A percentile compares a stretch with the other conserved stretches of the same genome.
Conservation (phyloP, 768 basidiomycete genomes). For the Phanerochaete carnosa region DNA sequence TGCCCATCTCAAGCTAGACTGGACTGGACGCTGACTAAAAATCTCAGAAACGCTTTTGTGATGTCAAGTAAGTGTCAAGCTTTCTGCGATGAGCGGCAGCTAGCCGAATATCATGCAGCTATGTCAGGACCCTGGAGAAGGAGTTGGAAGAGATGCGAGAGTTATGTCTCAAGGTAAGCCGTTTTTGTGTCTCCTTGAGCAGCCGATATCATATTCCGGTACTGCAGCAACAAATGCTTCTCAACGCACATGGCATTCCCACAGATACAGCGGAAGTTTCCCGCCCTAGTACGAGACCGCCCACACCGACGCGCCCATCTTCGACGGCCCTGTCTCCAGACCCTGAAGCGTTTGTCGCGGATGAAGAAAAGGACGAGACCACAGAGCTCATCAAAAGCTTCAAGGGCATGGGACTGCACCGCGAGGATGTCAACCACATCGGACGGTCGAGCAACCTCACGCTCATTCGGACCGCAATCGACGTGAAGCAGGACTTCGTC, state of each 20-base stretch:
- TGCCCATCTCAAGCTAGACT: background rate
- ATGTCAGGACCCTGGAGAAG: conserved; percentile 10
- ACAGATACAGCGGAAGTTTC: background rate
- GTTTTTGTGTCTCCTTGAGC: background rate
- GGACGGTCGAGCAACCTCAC: conserved; percentile 40
- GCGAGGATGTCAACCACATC: conserved; percentile 29
- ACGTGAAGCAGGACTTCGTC: conserved; percentile 38
- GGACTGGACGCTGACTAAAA: background rate
- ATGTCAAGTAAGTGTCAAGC: conserved; percentile 2
- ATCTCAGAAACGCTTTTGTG: conserved; percentile 10
- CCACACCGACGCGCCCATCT: background rate
- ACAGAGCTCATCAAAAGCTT: background rate
- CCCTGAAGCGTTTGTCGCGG: background rate
- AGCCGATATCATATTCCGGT: background rate
- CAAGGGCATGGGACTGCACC: conserved; percentile 19
- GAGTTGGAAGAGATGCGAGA: conserved; percentile 4
- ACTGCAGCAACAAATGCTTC: background rate
- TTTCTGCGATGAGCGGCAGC: background rate
- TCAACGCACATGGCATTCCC: background rate
- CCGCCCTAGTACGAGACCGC: background rate
- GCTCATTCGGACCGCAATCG: conserved; percentile 38
- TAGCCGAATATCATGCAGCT: background rate
- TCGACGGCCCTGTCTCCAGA: background rate
- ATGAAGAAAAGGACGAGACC: background rate
- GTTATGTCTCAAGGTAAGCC: background rate